A percentile compares a stretch with the other conserved stretches of the same genome.
These are phyloP conservation scores for Neonectria coccinea DNA, from an alignment of 2,329 filamentous ascomycete genomes.

Conservation along the genomic window DNA sequence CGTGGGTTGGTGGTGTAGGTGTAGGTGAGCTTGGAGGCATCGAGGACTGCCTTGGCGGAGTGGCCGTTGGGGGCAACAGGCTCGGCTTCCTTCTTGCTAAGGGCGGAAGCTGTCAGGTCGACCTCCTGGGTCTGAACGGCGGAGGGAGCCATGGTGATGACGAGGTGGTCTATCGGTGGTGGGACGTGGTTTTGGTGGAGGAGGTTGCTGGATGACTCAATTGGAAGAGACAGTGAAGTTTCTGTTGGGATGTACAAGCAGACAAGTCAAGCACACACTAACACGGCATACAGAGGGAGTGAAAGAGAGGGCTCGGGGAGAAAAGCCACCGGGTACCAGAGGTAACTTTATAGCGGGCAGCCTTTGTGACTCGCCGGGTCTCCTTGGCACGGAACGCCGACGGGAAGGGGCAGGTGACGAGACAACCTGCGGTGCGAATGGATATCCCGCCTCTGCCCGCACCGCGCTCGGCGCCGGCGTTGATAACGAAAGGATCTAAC, in stretches of 20 bases:
- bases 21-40: slow-evolving; percentile 72
- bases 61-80: slow-evolving; percentile 51
- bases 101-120: slow-evolving; percentile 64
- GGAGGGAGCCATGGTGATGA: slow-evolving; percentile 61
- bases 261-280: slow-evolving; percentile 8
- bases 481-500: slow-evolving; percentile 29
- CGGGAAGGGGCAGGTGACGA: slow-evolving; percentile 34
- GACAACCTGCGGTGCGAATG: slow-evolving; percentile 23
- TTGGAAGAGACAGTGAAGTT: slow-evolving; percentile 8
- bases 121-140: slow-evolving; percentile 60
- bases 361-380: slow-evolving; percentile 5
- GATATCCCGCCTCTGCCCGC: slow-evolving; percentile 47
- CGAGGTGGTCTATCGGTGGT: slow-evolving; percentile 12
- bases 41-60: slow-evolving; percentile 68
- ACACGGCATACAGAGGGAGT: slow-evolving; percentile 13
- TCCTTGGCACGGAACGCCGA: slow-evolving; percentile 6
- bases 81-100: slow-evolving; percentile 61
- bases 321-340: slow-evolving; percentile 7
- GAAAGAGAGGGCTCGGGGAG: not conserved
- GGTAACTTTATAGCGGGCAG: slow-evolving; percentile 25
- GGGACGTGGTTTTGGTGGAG: slow-evolving; percentile 5
- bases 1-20: slow-evolving; percentile 63
- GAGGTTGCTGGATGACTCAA: slow-evolving; percentile 22
- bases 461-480: slow-evolving; percentile 40
- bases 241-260: slow-evolving; percentile 3